Evolutionary conservation across 352 stramenopile species (phyloP), one percentile per base, ranked within the genome.

Genomic region (Globisporangium emineosum): DNA sequence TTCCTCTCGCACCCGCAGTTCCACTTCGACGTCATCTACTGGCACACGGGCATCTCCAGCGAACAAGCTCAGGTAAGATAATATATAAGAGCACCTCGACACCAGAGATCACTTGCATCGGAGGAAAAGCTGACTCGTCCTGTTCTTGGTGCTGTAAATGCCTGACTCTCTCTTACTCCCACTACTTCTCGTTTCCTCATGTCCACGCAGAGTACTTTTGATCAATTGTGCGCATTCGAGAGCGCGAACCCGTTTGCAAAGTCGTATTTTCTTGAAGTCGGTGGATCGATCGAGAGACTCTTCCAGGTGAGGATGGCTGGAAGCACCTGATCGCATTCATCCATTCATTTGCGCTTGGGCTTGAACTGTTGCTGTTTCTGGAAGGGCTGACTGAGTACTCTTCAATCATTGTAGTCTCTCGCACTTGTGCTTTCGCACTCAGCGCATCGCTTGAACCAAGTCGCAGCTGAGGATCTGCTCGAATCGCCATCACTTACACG

Each of bases 11-110:
- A 81, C 29, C 50, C 66, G 45, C 60, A 49, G 43, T 79, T 59
- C 59, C 63, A 82, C 49, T 42, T 87, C 29, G 76, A 87, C 47
- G 64, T 74, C 12, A 69, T 87, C 35, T 87, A 85, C 60, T 85
- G 76, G 76, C 72, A 87, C 67, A 59, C 63, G 57, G 60, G 68
- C 21, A 63, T 75, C 8, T 37, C 74, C n/a, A 45, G 63, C 15
- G 67, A 81, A 15, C 25, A 62, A 40, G 74, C 78, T 29, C 78
- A 87, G 68, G 78, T 68, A 47, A 45, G 43, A 29, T 30, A 32
- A 32, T 5, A 32, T 5, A 32, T 6, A 32, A 32, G 29, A 32
- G 29, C 29, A 32, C 29, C 29, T 6, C 29, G 27, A 15, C 1
- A 5, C 9, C 19, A 15, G 17, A 25, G n/a, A 25, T 21, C 6